Evolutionary conservation across 2,329 filamentous ascomycete genomes (phyloP), one percentile per base, ranked within the genome.

Genomic region (Cytospora piceicola): DNA sequence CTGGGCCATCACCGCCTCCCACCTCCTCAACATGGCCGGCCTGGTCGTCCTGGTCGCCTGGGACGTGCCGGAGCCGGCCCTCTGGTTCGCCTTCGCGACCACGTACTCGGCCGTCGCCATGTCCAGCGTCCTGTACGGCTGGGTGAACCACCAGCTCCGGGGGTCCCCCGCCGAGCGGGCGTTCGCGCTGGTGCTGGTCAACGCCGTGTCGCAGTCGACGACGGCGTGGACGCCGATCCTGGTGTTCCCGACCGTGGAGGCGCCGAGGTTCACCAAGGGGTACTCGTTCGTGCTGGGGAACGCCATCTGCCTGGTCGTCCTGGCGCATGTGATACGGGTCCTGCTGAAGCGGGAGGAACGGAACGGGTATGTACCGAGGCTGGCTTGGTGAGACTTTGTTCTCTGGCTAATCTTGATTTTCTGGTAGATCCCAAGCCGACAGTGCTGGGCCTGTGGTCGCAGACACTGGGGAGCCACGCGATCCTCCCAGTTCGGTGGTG

Each of bases 211-310:
- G 0, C 83, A 85, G 71, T 85, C 80, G 0, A 83, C 82, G 0
- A 86, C 82, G 0, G 83, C 82, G 0, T 88, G 84, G 84, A 86
- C 82, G 3, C 81, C 80, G 4, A 69, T 87, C 2, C 70, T 87
- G 15, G 79, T 81, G 0, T 88, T 85, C 68, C 76, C 75, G 0
- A 82, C 80, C 0, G 76, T 79, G 3, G 79, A 83, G 65, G 76
- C 75, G 0, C 80, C 81, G 1, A 68, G 75, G 2, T 83, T 76
- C 58, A 73, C 75, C 0, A 82, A 81, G 64, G 80, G 80, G 1
- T 82, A 77, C 49, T 71, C 76, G 0, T 80, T 78, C 58, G 71
- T 73, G 2, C 57, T 80, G 2, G 75, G 73, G 0, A 59, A 56
- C 24, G 61, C 61, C 5, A n/a, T 67, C 15, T 60, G 46, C 30